Percentiles rank a stretch among this genome's conserved stretches.
Evolutionary conservation across 1,284 basidiomycete genomes (phyloP).

Genomic region (Xerocomus amazonicus): DNA sequence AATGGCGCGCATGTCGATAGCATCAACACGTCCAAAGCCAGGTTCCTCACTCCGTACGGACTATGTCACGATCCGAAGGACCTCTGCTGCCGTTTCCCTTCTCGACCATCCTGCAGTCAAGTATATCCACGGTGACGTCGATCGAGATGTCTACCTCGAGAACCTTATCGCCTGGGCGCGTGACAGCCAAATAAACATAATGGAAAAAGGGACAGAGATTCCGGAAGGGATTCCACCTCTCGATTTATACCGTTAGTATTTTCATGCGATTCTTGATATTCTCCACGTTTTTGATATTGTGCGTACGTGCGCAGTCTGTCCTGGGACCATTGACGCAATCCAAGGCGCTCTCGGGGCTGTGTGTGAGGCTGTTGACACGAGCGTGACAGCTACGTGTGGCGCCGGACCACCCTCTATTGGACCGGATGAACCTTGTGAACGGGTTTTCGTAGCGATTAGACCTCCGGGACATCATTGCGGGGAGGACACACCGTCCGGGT

Average conservation of each 20-base stretch:
- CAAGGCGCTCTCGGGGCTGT: conserved; percentile 76
- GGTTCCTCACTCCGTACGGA: conserved; percentile 17
- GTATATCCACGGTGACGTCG: conserved; percentile 70
- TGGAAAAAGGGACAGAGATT: conserved; percentile 71
- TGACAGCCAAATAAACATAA: conserved; percentile 65
- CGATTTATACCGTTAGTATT: conserved; percentile 75
- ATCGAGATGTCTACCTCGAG: conserved; percentile 64
- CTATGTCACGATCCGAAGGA: conserved; percentile 47
- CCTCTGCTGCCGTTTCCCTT: conserved; percentile 51
- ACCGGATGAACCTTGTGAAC: conserved; percentile 24
- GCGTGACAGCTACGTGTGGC: conserved; percentile 49
- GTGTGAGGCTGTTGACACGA: conserved; percentile 79
- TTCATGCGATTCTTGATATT: not conserved
- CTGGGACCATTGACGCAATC: conserved; percentile 66
- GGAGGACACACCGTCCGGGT: conserved; percentile 83
- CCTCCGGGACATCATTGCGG: conserved; percentile 93
- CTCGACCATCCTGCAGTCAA: conserved; percentile 64
- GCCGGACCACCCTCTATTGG: not conserved
- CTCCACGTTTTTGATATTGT: not conserved
- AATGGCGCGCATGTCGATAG: conserved; percentile 54
- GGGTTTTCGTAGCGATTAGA: conserved; percentile 80
- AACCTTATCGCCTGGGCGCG: conserved; percentile 59
- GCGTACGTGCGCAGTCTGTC: conserved; percentile 51
- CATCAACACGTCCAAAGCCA: not conserved
- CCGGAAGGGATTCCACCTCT: conserved; percentile 71